Conservation (phyloP, 129 eudicot species). For the Rutidosis leptorrhynchoides region DNA sequence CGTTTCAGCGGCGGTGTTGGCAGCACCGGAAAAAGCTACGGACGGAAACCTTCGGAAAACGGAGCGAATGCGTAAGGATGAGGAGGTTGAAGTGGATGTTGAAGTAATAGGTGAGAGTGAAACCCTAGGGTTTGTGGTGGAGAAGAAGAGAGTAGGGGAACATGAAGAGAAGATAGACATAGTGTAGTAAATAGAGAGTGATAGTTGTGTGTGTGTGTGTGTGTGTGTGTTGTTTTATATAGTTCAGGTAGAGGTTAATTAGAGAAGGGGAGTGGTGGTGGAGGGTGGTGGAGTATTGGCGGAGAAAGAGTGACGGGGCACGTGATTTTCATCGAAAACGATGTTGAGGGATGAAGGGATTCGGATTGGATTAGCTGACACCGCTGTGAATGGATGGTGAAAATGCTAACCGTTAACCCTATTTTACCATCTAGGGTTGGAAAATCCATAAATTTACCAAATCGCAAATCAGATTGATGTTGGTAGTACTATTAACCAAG, state of each 20-base stretch:
- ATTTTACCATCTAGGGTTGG: too few species aligned
- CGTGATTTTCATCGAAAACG: slow-evolving; percentile 31
- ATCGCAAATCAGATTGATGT: too few species aligned
- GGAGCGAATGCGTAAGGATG: slow-evolving; percentile 31
- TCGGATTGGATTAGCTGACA: slow-evolving; percentile 31
- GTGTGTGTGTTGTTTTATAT: background rate
- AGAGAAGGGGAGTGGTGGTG: slow-evolving; percentile 11
- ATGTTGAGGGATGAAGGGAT: background rate
- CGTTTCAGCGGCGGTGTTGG: slow-evolving; percentile 42
- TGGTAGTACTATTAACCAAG: too few species aligned
- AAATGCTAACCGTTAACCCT: slow-evolving; percentile 36
- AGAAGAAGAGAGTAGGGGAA: slow-evolving; percentile 35
- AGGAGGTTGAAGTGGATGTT: slow-evolving; percentile 21
- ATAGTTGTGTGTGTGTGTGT: slow-evolving; percentile 19
- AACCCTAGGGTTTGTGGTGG: slow-evolving; percentile 42
- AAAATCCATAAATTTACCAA: too few species aligned
- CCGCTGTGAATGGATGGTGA: slow-evolving; percentile 28
- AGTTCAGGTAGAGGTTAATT: slow-evolving; percentile 9
- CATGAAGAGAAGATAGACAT: slow-evolving; percentile 47
- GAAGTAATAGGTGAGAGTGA: slow-evolving; percentile 26
- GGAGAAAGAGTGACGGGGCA: slow-evolving; percentile 18
- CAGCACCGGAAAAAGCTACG: slow-evolving; percentile 36
- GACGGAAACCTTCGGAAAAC: slow-evolving; percentile 33
- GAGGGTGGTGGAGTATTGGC: slow-evolving; percentile 24
- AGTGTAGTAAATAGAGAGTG: slow-evolving; percentile 9